Conservation (phyloP, 805 yeast genomes). For the Metschnikowia arizonensis region DNA sequence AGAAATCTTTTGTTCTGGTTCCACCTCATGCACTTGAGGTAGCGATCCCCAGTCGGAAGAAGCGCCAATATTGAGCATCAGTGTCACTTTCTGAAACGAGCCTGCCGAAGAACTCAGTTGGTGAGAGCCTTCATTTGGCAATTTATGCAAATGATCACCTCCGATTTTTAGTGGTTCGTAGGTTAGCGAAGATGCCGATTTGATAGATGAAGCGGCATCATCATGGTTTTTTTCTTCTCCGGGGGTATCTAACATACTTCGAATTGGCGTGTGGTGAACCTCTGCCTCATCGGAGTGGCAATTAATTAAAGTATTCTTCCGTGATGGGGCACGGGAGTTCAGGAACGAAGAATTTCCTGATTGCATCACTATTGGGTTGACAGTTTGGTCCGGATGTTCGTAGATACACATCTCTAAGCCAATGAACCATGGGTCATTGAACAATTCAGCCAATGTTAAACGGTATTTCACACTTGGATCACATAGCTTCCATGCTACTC, state of each 20-base stretch:
- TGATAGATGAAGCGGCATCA: conserved; percentile 20
- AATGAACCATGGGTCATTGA: conserved; percentile 62
- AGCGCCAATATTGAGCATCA: conserved; percentile 29
- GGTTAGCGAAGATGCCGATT: conserved; percentile 25
- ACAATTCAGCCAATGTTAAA: conserved; percentile 50
- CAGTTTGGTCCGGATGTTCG: conserved; percentile 42
- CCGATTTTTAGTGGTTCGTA: conserved; percentile 19
- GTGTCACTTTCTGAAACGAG: conserved; percentile 19
- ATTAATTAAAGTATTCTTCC: conserved; percentile 27
- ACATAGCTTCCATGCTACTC: conserved; percentile 70
- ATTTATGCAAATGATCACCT: conserved; percentile 8
- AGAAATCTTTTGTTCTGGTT: not conserved
- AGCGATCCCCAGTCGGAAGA: conserved; percentile 6
- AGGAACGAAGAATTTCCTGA: conserved; percentile 17
- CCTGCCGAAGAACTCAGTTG: conserved; percentile 12
- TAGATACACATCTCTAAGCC: conserved; percentile 56
- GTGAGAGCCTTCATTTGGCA: conserved; percentile 12
- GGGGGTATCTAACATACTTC: conserved; percentile 38
- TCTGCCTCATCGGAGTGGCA: conserved; percentile 14
- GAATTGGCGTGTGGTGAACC: conserved; percentile 26
- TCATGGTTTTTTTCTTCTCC: conserved; percentile 2
- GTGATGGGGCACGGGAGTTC: conserved; percentile 28
- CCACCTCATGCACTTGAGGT: conserved; percentile 6
- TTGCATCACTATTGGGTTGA: conserved; percentile 30
- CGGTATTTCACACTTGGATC: conserved; percentile 58